Base-by-base conservation (phyloP, 306 rosid species). In the Chamaecrista fasciculata region DNA sequence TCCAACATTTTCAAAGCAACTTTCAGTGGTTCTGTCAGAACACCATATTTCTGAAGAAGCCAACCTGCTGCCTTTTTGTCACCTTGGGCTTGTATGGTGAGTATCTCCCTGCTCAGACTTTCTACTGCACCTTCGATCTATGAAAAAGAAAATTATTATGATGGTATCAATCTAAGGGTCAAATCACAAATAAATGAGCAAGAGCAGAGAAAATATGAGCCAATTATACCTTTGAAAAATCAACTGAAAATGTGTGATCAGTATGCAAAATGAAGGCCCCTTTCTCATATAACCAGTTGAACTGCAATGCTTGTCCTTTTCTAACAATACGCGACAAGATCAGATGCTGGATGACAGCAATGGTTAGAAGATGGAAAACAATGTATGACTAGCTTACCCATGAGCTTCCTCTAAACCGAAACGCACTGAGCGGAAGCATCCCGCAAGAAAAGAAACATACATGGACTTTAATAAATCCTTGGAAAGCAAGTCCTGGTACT, bases 221-320 rank as follows among this genome's bases (percentile, higher is more conserved):
- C 58, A 49, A 56, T 21, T 12, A 79, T 82, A 90, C 97, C 97
- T 88, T 88, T 24, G 82, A 70, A 84, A 90, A 94, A 74, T 94
- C 90, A 73, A 94, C 91, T 34, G 95, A 88, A 78, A 94, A 82
- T 24, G 76, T 85, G 51, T 83, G 81, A 43, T 85, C 89, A 7
- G 85, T 43, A 46, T 85, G 79, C 66, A 84, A 76, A 49, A 88
- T 53, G 78, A 94, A 86, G 69, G 98, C 96, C 71, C 83, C 95
- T 88, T 86, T 79, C 81, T 82, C 90, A 71, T 82, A 82, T 43
- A 94, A 66, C 97, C 97, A 94, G 81, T 94, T 94, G 80, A 94
- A 94, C 76, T 94, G 98, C 82, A 94, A 71, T 20, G 98, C 97
- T 70, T 94, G 98, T 64, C 98, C 98, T 78, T 94, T 94, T 52